Conservation (phyloP, 768 basidiomycete species). For the Pleurotus djamor region DNA sequence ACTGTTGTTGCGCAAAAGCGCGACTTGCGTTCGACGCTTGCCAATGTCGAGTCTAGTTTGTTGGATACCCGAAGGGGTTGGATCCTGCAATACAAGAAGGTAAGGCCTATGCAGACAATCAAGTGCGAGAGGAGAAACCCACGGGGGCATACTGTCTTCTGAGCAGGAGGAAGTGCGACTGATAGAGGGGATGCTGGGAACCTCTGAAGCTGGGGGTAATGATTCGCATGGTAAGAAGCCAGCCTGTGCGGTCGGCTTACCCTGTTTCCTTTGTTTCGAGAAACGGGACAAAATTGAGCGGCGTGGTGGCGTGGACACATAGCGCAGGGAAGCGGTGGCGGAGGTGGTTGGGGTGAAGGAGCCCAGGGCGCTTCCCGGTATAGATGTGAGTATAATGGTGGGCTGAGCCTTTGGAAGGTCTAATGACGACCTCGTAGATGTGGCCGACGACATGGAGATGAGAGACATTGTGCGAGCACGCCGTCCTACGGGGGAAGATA, state of each 20-base stretch:
- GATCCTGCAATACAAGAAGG: conserved; percentile 10
- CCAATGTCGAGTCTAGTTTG: conserved; percentile 45
- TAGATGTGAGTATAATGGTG: conserved; percentile 17
- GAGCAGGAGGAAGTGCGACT: conserved; percentile 33
- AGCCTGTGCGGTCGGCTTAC: conserved; percentile 1
- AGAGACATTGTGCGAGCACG: conserved; percentile 16
- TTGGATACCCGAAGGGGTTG: conserved; percentile 6
- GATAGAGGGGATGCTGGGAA: conserved; percentile 28
- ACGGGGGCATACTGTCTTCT: conserved; percentile 4
- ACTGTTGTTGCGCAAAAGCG: conserved; percentile 38
- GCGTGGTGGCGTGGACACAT: neutral
- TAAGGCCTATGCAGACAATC: conserved; percentile 15
- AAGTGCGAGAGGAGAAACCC: neutral
- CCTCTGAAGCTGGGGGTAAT: neutral
- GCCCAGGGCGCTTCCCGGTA: conserved; percentile 26
- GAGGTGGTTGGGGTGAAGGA: conserved; percentile 37
- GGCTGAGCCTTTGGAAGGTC: conserved; percentile 18
- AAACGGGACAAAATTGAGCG: neutral
- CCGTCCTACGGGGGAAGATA: conserved; percentile 66
- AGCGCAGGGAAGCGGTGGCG: conserved; percentile 25
- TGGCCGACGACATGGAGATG: conserved; percentile 19
- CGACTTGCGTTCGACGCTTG: conserved; percentile 49
- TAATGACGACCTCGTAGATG: conserved; percentile 15
- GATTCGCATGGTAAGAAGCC: neutral
- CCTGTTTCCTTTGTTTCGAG: neutral